phyloP scores from a whole-genome alignment of 495 filamentous ascomycete species.

The Xylaria sp. region DNA sequence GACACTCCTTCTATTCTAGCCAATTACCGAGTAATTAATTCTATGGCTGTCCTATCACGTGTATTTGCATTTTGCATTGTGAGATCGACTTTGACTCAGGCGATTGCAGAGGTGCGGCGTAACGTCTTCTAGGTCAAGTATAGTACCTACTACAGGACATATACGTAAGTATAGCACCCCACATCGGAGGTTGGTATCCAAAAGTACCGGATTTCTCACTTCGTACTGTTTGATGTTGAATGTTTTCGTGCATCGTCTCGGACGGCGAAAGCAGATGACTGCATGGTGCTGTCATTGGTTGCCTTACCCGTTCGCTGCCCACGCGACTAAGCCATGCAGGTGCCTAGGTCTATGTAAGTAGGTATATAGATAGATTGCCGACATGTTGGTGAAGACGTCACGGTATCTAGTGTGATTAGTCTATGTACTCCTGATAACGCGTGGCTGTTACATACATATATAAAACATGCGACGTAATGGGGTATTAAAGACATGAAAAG shows the following conservation, averaged over 20 bases:
- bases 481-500: not conserved
- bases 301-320: conserved; percentile 4
- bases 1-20: not conserved
- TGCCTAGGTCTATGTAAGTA: not conserved
- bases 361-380: not conserved
- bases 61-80: not conserved
- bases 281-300: conserved; percentile 2
- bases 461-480: not conserved
- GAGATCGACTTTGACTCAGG: not conserved
- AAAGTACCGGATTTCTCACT: not conserved
- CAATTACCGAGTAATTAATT: no score
- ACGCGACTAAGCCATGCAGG: conserved; percentile 6
- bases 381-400: conserved; percentile 12
- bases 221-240: not conserved
- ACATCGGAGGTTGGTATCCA: not conserved
- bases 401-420: no score
- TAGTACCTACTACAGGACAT: no score
- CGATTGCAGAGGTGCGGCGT: not conserved
- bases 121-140: not conserved
- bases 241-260: not conserved
- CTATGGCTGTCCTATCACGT: not conserved
- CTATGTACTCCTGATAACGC: not conserved
- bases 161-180: not conserved
- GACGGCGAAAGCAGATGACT: not conserved
- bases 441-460: not conserved